Evolutionary conservation across 805 yeast species (phyloP), one percentile per base, ranked within the genome.

Genomic region (Kodamaea sagamina): DNA sequence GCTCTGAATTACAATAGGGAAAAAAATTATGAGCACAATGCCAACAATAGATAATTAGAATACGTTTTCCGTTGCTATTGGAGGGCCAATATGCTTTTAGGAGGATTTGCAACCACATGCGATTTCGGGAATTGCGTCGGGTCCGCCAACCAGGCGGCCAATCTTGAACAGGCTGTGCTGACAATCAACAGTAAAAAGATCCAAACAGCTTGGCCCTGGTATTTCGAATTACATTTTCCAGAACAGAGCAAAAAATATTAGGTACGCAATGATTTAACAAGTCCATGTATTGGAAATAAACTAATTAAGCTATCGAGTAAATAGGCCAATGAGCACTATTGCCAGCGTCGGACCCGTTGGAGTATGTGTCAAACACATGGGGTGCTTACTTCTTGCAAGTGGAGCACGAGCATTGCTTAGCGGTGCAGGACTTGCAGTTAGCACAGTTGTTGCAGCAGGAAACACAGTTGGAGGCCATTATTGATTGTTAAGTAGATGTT

Each of bases 381-480:
- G 34, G 34, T 29, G 19, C 11, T 39, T 32, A 47, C 38, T 47
- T 47, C 44, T 44, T 44, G 42, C 49, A 47, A 35, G 47, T 38
- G 18, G 42, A 17, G 42, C 50, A 47, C 15, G 42, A 36, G 32
- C 50, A 47, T 35, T 47, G 43, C 24, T 32, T 6, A 9, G 34
- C 19, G 12, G 46, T 39, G 41, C 50, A 47, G 21, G 47, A 17
- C 21, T 44, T 47, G 46, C 50, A 47, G 43, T 22, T 41, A 24
- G 47, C 26, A 42, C 50, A 47, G 40, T 42, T 36, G 28, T 44
- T 47, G 46, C 46, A 29, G 42, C 50, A 47, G 41, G 42, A 26
- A 41, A 45, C 39, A 31, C 43, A 40, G 43, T 40, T 24, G 36
- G 44, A 36, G 24, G 50, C 40, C 47, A 43, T 43, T 47, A 25